phyloP scores from a whole-genome alignment of 169 alveolate genomes.

The Plasmodium inui region DNA sequence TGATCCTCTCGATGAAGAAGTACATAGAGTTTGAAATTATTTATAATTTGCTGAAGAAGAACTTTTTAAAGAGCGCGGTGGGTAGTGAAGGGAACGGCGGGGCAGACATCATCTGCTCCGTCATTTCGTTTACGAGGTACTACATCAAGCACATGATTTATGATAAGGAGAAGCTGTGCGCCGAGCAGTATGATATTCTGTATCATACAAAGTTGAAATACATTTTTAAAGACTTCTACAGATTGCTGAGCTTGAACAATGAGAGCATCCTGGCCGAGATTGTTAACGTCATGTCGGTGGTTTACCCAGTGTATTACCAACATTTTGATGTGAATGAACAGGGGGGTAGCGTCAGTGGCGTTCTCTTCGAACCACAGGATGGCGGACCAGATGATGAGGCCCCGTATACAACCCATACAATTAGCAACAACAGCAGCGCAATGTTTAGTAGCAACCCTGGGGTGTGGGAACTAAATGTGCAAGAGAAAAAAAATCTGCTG shows the following conservation, averaged over 20 bases:
- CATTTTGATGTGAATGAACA: neutral
- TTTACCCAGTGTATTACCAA: conserved; percentile 42
- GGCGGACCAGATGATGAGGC: neutral
- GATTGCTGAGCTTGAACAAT: conserved; percentile 25
- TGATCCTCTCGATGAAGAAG: conserved; percentile 54
- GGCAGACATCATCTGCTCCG: conserved; percentile 8
- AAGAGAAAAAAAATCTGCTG: conserved; percentile 37
- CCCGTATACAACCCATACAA: neutral
- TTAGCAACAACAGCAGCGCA: neutral
- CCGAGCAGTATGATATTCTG: conserved; percentile 66
- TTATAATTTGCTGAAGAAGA: conserved; percentile 70
- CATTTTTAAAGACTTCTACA: conserved; percentile 67
- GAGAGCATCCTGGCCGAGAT: conserved; percentile 28
- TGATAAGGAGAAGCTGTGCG: conserved; percentile 53
- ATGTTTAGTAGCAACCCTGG: neutral
- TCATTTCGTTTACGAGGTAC: conserved; percentile 39
- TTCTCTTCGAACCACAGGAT: neutral
- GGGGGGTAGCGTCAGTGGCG: neutral
- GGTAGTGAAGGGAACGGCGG: conserved; percentile 8
- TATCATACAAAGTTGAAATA: conserved; percentile 69
- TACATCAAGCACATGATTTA: conserved; percentile 53
- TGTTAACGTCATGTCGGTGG: conserved; percentile 22
- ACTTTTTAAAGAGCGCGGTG: conserved; percentile 34
- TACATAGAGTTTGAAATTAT: conserved; percentile 74
- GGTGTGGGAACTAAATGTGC: conserved; percentile 2